phyloP scores from a whole-genome alignment of 176 grass and related monocot genomes.

The Raddia distichophylla region DNA sequence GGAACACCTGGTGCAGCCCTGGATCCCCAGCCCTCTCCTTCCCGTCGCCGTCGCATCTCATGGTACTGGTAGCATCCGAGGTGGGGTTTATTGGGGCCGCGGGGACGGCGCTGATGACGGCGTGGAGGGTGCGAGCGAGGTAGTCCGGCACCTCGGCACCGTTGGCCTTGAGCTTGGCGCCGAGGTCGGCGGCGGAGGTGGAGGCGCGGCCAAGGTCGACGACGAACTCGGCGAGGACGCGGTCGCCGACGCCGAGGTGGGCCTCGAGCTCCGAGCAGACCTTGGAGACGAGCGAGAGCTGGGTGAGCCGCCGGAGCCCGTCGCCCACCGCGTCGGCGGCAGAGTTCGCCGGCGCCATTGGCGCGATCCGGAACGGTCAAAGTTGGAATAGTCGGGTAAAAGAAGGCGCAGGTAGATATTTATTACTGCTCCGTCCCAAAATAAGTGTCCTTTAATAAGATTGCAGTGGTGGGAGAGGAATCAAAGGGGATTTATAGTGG shows the following conservation, averaged over 20 bases:
- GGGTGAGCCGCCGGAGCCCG: conserved; percentile 45
- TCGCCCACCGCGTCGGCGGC: conserved; percentile 19
- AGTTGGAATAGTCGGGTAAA: not conserved
- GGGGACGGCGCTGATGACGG: conserved; percentile 65
- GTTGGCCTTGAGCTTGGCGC: conserved; percentile 37
- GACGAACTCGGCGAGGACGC: conserved; percentile 60
- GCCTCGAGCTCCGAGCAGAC: conserved; percentile 62
- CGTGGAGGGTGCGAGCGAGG: conserved; percentile 57
- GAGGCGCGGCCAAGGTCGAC: conserved; percentile 54
- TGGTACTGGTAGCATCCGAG: not conserved
- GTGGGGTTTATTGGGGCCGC: not conserved
- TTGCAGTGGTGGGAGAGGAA: too few species aligned
- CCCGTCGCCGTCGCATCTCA: conserved; percentile 1
- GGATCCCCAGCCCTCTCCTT: conserved; percentile 40
- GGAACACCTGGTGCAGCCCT: conserved; percentile 58
- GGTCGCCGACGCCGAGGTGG: conserved; percentile 45
- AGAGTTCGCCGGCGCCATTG: conserved; percentile 21
- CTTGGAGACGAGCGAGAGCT: conserved; percentile 60
- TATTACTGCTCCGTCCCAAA: too few species aligned
- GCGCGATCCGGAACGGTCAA: not conserved
- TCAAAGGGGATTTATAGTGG: too few species aligned
- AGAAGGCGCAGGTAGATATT: too few species aligned
- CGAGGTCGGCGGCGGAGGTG: conserved; percentile 50
- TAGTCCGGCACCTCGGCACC: conserved; percentile 50
- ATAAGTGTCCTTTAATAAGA: too few species aligned